Evolutionary conservation across 2,329 filamentous ascomycete genomes (phyloP).

Genomic region (Huntiella abstrusa): DNA sequence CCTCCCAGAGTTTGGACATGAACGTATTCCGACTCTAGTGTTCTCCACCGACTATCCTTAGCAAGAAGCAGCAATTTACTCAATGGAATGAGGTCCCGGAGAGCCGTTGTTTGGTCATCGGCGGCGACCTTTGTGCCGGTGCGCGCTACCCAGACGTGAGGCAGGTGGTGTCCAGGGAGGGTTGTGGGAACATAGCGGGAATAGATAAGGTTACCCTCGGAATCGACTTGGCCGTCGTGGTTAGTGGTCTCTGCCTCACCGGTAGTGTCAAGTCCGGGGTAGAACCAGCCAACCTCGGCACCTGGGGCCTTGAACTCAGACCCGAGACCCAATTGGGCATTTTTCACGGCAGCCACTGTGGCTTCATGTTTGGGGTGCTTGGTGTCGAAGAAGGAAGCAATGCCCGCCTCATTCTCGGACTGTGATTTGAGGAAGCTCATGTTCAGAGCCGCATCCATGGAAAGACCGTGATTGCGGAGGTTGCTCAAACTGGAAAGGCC

Average conservation of each 20-base stretch:
- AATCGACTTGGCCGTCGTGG: slow-evolving; percentile 1
- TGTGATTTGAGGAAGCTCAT: neutral
- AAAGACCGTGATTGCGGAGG: slow-evolving; percentile 2
- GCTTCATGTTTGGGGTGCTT: neutral
- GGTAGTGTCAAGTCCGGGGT: neutral
- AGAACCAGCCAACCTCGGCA: slow-evolving; percentile 6
- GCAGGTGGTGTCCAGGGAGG: slow-evolving; percentile 4
- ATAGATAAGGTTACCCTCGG: neutral
- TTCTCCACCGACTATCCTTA: slow-evolving; percentile 1
- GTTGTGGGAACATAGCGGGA: neutral
- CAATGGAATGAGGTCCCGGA: slow-evolving; percentile 4
- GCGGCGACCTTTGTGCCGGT: neutral
- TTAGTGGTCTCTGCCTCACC: neutral
- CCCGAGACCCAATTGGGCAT: neutral
- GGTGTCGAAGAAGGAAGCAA: slow-evolving; percentile 2
- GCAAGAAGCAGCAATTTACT: slow-evolving; percentile 2
- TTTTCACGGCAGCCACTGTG: neutral
- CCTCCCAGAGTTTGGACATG: slow-evolving; percentile 3
- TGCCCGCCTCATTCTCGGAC: neutral
- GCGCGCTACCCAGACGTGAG: slow-evolving; percentile 2
- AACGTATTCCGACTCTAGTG: neutral
- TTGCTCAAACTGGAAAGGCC: slow-evolving; percentile 2
- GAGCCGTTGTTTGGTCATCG: neutral
- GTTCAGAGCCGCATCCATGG: slow-evolving; percentile 6
- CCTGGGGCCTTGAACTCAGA: slow-evolving; percentile 6